A percentile compares a stretch with the other conserved stretches of the same genome.
Evolutionary conservation across 202 grass and related monocot genomes (phyloP).

Genomic region (Setaria viridis): DNA sequence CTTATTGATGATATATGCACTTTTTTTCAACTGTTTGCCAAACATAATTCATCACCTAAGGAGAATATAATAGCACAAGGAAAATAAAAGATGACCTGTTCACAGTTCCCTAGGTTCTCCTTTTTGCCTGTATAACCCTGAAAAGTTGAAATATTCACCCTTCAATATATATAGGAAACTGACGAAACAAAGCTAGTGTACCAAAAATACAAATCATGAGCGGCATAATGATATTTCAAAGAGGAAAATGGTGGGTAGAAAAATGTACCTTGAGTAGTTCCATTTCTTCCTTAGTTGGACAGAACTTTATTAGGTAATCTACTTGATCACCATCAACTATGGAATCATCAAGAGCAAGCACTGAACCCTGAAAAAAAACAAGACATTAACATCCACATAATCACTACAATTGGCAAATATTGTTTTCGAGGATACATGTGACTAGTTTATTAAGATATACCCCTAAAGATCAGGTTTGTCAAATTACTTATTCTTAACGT

Average conservation of each 20-base stretch:
- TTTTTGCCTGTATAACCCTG: conserved; percentile 77
- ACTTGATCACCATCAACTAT: conserved; percentile 88
- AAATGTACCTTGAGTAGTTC: conserved; percentile 81
- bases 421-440: neutral
- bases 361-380: conserved; percentile 62
- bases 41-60: conserved; percentile 10
- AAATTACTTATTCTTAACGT: conserved; percentile 3
- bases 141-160: conserved; percentile 44
- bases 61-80: conserved; percentile 24
- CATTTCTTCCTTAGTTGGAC: conserved; percentile 96
- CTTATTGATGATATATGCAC: conserved; percentile 23
- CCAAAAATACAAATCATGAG: conserved; percentile 12
- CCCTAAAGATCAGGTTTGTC: conserved; percentile 24
- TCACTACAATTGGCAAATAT: conserved; percentile 33
- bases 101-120: conserved; percentile 90
- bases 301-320: conserved; percentile 92
- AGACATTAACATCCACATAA: conserved; percentile 21
- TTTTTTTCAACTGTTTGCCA: neutral
- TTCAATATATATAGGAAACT: conserved; percentile 8
- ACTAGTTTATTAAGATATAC: conserved; percentile 33
- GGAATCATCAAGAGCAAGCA: conserved; percentile 86
- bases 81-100: conserved; percentile 71
- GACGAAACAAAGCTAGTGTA: conserved; percentile 15
- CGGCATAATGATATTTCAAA: conserved; percentile 40
- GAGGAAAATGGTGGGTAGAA: conserved; percentile 21